Evolutionary conservation across 225 moss, liverwort and hornwort species (phyloP), one percentile per base, ranked within the genome.

Genomic region (Bryoerythrophyllum caledonicum): DNA sequence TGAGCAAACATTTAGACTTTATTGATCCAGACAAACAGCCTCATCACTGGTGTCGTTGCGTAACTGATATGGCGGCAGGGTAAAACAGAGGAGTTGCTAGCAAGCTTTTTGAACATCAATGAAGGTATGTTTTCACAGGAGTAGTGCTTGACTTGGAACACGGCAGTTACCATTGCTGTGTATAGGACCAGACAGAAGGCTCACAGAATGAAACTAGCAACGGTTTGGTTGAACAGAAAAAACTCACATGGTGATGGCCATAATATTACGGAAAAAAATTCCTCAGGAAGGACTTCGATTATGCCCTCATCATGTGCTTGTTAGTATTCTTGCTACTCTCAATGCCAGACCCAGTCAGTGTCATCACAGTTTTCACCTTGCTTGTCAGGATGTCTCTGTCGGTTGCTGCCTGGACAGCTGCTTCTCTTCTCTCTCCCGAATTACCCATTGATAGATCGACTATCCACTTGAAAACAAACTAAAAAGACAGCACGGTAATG

Each of bases 291-390:
- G 72, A 55, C 54, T 60, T 66, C 38, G 61, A 74, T n/a, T 68
- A 81, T 66, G 61, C 74, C 80, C 70, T 73, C 80, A 74, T 80
- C 80, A 70, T 84, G 74, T 78, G 81, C 78, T 84, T 66, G 80
- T 43, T 80, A 66, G 55, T 61, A 58, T 44, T 63, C 77, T 80
- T 78, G 67, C 78, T 32, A 78, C n/a, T 61, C 71, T 10, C n/a
- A n/a, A n/a, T 74, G 84, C 69, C 80, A 73, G 83, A 54, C 27
- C 43, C 37, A 38, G 70, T 74, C 77, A 74, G 70, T 54, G 67
- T 71, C 66, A 54, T 81, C 75, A 71, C 74, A 84, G 74, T 70
- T 66, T 74, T 84, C 78, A 57, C 44, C 74, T 74, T 40, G 62
- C 15, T 55, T 84, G 84, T 84, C 84, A 84, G 84, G 41, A 58